Base-by-base conservation (phyloP, 2,329 filamentous ascomycete genomes). In the Dactylonectria macrodidyma region DNA sequence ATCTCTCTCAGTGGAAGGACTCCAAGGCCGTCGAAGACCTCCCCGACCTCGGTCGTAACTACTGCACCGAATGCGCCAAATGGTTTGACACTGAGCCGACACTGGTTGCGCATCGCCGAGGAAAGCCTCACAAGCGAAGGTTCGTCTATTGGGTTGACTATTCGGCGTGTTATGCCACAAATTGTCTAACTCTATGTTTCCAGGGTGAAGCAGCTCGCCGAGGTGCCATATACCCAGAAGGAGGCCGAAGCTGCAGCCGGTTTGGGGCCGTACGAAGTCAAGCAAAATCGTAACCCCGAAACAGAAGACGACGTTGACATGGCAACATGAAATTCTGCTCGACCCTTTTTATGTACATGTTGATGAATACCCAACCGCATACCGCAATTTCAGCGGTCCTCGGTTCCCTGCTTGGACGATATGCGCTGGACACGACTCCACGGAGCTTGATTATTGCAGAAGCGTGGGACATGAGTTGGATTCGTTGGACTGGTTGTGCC, bases 51-150 rank as follows among this genome's bases (percentile, higher is more conserved):
- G 96, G 96, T 30, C 87, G 90, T 75, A 91, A 91, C 80, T 98
- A 98, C 82, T 99, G 96, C 81, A 86, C 92, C 16, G 93, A 97
- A 82, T 99, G 96, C 81, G 92, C 96, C 70, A 98, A 97, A 84
- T 98, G 94, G 92, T 98, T 97, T 80, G 95, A 98, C 81, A 92
- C 91, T 57, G 93, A 96, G 73, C 81, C 88, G 75, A 97, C 93
- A 75, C 84, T 97, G 65, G 85, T 87, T 41, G 86, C 89, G 33
- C 96, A 99, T 82, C 86, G 87, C 65, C 94, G 92, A 81, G 94
- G 94, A 75, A 99, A 98, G 84, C 94, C 93, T 71, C 96, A 99
- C 83, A 98, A 95, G 88, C 90, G 95, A 85, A 92, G 93, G 93
- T 78, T 56, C 26, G 72, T 71, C 34, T 41, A 30, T 59, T 44